A percentile compares a stretch with the other conserved stretches of the same genome.
phyloP scores from a whole-genome alignment of 1,284 basidiomycete genomes.

The Schizophyllum commune region DNA sequence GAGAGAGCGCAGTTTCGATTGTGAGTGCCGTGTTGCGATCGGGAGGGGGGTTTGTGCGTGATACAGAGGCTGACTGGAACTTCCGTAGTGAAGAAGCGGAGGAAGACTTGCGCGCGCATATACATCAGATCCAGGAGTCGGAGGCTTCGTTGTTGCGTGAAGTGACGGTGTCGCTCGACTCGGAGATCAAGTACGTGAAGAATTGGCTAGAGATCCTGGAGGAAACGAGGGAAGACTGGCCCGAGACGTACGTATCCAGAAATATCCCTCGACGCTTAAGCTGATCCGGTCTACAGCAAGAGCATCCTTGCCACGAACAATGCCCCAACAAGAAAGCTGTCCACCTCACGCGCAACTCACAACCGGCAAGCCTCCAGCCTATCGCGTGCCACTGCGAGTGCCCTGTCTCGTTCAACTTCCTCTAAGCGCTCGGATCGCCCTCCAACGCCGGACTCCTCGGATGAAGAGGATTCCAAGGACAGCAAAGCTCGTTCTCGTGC shows the following conservation, averaged over 20 bases:
- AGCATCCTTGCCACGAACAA: neutral
- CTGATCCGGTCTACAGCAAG: neutral
- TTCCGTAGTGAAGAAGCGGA: slow-evolving; percentile 65
- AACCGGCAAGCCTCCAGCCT: neutral
- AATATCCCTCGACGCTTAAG: too few relatives aligned
- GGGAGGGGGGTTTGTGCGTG: neutral
- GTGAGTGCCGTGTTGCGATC: slow-evolving; percentile 35
- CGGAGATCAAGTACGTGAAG: slow-evolving; percentile 66
- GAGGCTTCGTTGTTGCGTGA: slow-evolving; percentile 65
- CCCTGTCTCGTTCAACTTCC: neutral
- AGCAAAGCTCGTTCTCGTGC: slow-evolving; percentile 12
- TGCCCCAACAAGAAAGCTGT: slow-evolving; percentile 2
- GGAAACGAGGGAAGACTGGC: slow-evolving; percentile 63
- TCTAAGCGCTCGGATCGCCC: slow-evolving; percentile 26
- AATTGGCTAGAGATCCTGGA: slow-evolving; percentile 64
- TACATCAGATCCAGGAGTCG: slow-evolving; percentile 71
- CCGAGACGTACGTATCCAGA: slow-evolving; percentile 41
- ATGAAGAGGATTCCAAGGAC: slow-evolving; percentile 19
- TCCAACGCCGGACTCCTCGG: slow-evolving; percentile 7
- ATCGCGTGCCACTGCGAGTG: neutral
- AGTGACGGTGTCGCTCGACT: slow-evolving; percentile 60
- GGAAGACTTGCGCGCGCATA: slow-evolving; percentile 70
- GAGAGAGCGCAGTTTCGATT: slow-evolving; percentile 63
- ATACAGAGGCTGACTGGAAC: neutral
- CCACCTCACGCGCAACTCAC: neutral